Percentiles rank a stretch among this genome's conserved stretches.
Evolutionary conservation across 1,139 yeast species (phyloP).

Genomic region (Yamadazyma jaroonii): DNA sequence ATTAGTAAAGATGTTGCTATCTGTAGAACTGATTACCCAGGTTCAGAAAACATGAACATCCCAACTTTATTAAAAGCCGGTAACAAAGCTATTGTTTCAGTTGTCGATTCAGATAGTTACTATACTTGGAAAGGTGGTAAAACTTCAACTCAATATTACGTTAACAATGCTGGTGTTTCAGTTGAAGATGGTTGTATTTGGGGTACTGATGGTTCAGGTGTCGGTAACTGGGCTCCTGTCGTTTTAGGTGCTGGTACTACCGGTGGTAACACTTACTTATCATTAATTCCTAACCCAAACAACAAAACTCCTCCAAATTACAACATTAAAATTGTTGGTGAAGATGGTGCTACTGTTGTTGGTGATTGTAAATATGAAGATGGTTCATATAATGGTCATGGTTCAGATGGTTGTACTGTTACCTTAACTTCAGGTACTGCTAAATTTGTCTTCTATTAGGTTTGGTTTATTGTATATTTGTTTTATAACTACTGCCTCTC

Average conservation of each 20-base stretch:
- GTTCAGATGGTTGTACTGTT: constrained; percentile 87
- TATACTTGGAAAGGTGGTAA: constrained; percentile 78
- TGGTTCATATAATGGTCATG: constrained; percentile 70
- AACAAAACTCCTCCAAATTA: constrained; percentile 73
- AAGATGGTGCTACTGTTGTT: constrained; percentile 55
- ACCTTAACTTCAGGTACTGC: constrained; percentile 84
- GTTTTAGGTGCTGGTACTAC: constrained; percentile 91
- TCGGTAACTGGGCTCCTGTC: constrained; percentile 98
- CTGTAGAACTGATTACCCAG: constrained; percentile 98
- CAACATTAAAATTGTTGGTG: constrained; percentile 81
- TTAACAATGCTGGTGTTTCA: constrained; percentile 92
- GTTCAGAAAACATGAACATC: constrained; percentile 95
- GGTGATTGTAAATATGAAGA: constrained; percentile 81
- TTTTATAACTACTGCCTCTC: not conserved
- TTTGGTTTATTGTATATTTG: not conserved
- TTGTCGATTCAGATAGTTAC: constrained; percentile 73
- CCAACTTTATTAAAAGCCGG: constrained; percentile 85
- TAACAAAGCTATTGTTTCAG: constrained; percentile 61
- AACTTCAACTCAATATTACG: constrained; percentile 95
- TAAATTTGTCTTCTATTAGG: constrained; percentile 57
- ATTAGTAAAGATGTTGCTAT: constrained; percentile 68
- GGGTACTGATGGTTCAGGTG: constrained; percentile 77
- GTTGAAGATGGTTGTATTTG: constrained; percentile 89
- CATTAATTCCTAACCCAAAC: constrained; percentile 95
- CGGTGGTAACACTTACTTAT: constrained; percentile 76